These are phyloP conservation scores for Cyclotella cryptica DNA, from an alignment of 108 stramenopile species.

Conservation along the genomic window DNA sequence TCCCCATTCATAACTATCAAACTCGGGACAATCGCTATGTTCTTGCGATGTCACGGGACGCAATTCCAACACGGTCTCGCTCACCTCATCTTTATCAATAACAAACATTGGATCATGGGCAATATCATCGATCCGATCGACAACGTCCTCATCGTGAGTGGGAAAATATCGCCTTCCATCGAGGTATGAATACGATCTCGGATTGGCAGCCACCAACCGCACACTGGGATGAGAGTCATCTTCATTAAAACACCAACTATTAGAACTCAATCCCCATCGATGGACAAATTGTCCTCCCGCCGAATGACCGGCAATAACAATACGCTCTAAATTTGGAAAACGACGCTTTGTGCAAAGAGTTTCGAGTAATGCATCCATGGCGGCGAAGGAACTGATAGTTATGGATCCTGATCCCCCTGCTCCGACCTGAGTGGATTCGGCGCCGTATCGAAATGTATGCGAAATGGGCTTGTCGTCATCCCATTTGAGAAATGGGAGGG, in stretches of 20 bases:
- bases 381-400: constrained; percentile 75
- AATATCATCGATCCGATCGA: constrained; percentile 15
- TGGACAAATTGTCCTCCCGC: constrained; percentile 86
- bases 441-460: constrained; percentile 87
- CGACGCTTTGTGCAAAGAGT: constrained; percentile 34
- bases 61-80: constrained; percentile 24
- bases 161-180: constrained; percentile 66
- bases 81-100: background rate
- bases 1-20: constrained; percentile 86
- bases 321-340: constrained; percentile 62
- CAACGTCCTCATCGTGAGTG: constrained; percentile 21
- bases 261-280: constrained; percentile 83
- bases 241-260: constrained; percentile 53
- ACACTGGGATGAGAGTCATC: constrained; percentile 38
- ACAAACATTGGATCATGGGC: background rate
- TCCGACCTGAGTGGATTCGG: constrained; percentile 54
- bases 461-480: constrained; percentile 53
- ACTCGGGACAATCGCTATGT: constrained; percentile 53
- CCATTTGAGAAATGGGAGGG: constrained; percentile 66
- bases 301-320: constrained; percentile 82
- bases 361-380: constrained; percentile 72
- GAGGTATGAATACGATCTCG: constrained; percentile 74
- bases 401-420: constrained; percentile 5
- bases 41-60: constrained; percentile 31
- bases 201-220: constrained; percentile 82